Evolutionary conservation across 176 grass and related monocot genomes (phyloP), one percentile per base, ranked within the genome.

Genomic region (Lolium perenne): DNA sequence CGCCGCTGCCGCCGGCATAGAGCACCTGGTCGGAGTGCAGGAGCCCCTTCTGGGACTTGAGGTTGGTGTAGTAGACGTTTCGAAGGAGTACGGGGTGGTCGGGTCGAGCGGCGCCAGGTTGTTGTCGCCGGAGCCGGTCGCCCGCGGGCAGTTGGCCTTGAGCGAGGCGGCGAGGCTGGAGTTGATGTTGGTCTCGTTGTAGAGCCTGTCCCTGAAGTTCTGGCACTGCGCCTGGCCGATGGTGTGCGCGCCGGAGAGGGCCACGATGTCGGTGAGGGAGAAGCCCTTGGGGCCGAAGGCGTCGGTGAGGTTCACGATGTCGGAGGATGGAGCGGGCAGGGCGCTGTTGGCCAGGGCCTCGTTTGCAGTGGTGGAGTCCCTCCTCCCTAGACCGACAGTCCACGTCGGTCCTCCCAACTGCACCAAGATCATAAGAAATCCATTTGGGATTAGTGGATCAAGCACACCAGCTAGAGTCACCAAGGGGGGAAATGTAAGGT

Each of bases 241-340:
- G 15, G 94, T 96, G 91, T 93, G 91, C 6, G 82, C 91, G 5
- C 94, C 94, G 11, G 91, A 96, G 89, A 96, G 94, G 10, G 91
- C 68, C 14, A 88, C 91, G 85, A 96, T 96, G 40, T 96, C 87
- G 14, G 81, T 90, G 0, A 70, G 20, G 56, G n/a, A 76, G 64
- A 95, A 70, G 5, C 86, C 86, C 80, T 95, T 95, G 35, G 26
- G 12, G 46, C 10, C 62, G 85, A 93, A 95, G n/a, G 79, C 13
- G 0, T 0, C 0, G 21, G 79, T 87, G 70, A 95, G 91, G 2
- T 79, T 1, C 4, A 2, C 2, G 35, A 95, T 86, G 79, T 82
- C 73, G 63, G 78, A 82, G 86, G 2, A 54, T 4, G 83, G 71
- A 29, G 89, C 25, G 8, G 93, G 93, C 48, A 93, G 45, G 73